phyloP scores from a whole-genome alignment of 1,284 basidiomycete species.

The Melampsora americana region DNA sequence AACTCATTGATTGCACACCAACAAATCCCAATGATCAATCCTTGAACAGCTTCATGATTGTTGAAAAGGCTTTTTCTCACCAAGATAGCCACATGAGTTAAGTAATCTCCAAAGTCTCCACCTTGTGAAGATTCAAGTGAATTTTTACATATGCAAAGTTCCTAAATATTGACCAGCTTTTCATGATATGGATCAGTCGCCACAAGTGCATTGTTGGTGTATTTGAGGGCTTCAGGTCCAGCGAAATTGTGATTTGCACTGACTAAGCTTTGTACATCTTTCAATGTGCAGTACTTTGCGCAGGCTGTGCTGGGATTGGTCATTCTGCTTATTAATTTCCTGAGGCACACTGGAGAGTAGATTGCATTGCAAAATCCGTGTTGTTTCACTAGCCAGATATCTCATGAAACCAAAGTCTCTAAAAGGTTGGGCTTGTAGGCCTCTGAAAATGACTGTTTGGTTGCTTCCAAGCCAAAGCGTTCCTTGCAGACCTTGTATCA shows the following conservation, averaged over 20 bases:
- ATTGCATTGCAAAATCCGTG: not conserved
- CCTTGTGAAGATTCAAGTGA: slow-evolving; percentile 10
- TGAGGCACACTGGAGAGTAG: slow-evolving; percentile 6
- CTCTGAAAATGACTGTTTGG: not conserved
- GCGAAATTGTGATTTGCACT: slow-evolving; percentile 12
- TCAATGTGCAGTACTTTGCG: not conserved
- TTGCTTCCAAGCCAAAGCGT: not conserved
- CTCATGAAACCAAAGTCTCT: not conserved
- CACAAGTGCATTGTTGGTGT: not conserved
- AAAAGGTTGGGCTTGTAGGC: not conserved
- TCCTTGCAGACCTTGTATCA: slow-evolving; percentile 9
- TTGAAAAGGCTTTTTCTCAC: slow-evolving; percentile 8
- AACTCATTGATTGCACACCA: no score
- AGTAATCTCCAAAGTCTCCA: not conserved
- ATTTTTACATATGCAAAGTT: not conserved
- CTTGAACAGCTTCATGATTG: slow-evolving; percentile 10
- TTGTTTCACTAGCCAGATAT: slow-evolving; percentile 15
- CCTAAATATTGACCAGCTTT: not conserved
- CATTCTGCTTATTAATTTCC: not conserved
- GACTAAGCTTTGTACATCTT: not conserved
- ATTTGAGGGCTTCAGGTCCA: not conserved
- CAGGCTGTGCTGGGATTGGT: not conserved
- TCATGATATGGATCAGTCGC: not conserved
- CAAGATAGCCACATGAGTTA: not conserved
- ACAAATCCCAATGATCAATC: slow-evolving; percentile 6